Evolutionary conservation across 2,329 filamentous ascomycete species (phyloP), one percentile per base, ranked within the genome.

Genomic region (Penicillium decumbens): DNA sequence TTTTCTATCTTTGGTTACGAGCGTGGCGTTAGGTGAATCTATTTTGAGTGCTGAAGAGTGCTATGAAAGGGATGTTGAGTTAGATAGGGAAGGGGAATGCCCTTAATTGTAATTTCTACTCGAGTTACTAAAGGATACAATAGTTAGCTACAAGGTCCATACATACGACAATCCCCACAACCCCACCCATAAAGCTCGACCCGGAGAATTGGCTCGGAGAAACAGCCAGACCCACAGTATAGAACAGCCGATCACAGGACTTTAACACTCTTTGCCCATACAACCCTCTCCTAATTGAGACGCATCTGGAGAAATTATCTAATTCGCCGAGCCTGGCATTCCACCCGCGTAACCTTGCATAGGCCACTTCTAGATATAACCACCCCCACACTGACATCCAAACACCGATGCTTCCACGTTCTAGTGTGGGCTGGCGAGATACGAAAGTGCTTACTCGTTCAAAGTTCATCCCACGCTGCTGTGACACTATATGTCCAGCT

Each of bases 191-290:
- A 8, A 27, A 18, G 2, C 33, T 15, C 32, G 13, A 13, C n/a
- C 13, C 39, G 47, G 46, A 52, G 52, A 53, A 48, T 45, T 52
- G 28, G 30, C 33, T 56, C 49, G 49, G 46, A 43, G 46, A 53
- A 55, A 46, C 49, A 20, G 32, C 32, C 6, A 3, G 9, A 35
- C 15, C 8, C 32, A 20, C 32, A 1, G 8, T 15, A 20, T 35
- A 20, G 8, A 10, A 1, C 32, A 20, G 15, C 15, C 10, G 8
- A 37, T 37, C 33, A 18, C 8, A 20, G 7, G 33, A 20, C 33
- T 12, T 18, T 10, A 35, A 20, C 8, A 9, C n/a, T 20, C 15
- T 4, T 20, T 10, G 2, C 15, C 15, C 27, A 29, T 29, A 29
- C 8, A 29, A 2, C 27, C 9, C 4, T 30, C 13, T 23, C 15